Base-by-base conservation (phyloP, 129 eudicot species). In the Arctium lappa region DNA sequence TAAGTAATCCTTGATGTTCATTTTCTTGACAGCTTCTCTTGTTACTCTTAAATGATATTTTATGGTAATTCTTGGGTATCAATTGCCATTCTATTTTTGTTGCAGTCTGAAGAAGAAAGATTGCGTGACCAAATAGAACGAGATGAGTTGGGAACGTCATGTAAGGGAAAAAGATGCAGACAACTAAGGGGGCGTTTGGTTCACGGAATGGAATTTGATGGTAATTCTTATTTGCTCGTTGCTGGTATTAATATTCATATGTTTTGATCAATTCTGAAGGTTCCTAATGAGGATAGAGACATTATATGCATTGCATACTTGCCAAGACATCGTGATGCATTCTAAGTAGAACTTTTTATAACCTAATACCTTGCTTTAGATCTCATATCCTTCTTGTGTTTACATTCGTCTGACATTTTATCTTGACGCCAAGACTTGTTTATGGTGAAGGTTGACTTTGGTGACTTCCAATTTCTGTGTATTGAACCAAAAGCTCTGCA, bases 391-490 rank as follows among this genome's bases (percentile, higher is more conserved):
- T 70, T 13, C 22, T 75, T 37, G 7, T 82, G 39, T 3, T n/a
- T 32, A 12, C 16, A 15, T 85, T 15, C 72, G 69, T 50, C 33
- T 60, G 46, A 62, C 10, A 22, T 71, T 38, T 46, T 79, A 10
- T 79, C 48, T 62, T 72, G 74, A 62, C 79, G 27, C 62, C 60
- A 72, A 48, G 37, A 75, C 36, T 69, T 75, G 81, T 71, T 65
- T 33, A 65, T 80, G 16, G 10, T 89, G 83, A 86, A 95, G 98
- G 99, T 95, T 79, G 99, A 95, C 89, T 93, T 95, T 88, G 98
- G 99, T 79, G 99, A 95, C 88, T 95, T 95, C 87, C 93, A 95
- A 85, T 95, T 95, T 86, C 29, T 93, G 90, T 92, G 95, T 33
- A 95, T 95, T 71, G 93, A 95, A 80, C 99, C 99, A 44, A 88